These are phyloP conservation scores for Hysterangium stoloniferum DNA, from an alignment of 768 basidiomycete species.

Conservation along the genomic window DNA sequence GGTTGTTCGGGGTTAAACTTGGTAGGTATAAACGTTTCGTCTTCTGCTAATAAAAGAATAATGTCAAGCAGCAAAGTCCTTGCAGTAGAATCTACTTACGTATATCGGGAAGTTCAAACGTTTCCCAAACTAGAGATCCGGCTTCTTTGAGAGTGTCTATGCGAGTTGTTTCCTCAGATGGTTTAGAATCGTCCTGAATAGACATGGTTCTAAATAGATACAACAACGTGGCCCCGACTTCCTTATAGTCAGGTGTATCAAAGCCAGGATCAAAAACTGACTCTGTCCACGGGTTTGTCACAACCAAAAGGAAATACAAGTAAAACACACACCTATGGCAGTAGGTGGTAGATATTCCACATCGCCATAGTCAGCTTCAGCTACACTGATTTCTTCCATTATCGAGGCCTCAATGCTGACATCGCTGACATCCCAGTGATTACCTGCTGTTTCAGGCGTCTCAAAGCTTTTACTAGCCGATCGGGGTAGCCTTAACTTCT, in stretches of 20 bases:
- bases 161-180: background rate
- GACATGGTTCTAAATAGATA: background rate
- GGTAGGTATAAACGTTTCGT: too few species aligned
- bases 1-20: too few species aligned
- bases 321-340: constrained; percentile 33
- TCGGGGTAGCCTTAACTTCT: constrained; percentile 49
- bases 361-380: constrained; percentile 34
- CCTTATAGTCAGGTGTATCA: constrained; percentile 42
- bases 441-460: constrained; percentile 58
- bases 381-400: constrained; percentile 18
- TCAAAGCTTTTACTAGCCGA: constrained; percentile 45
- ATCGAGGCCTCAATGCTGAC: constrained; percentile 29
- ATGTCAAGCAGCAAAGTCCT: too few species aligned
- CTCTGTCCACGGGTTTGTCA: constrained; percentile 22
- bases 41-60: too few species aligned
- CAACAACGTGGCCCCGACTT: constrained; percentile 31
- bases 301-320: background rate
- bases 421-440: constrained; percentile 74
- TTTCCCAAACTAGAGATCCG: background rate
- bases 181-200: background rate
- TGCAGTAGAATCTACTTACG: background rate
- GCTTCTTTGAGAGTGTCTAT: background rate
- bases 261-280: constrained; percentile 38
- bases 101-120: constrained; percentile 2
- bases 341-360: constrained; percentile 51